Base-by-base conservation (phyloP, 805 yeast species). In the Sungouiozyma ichnusensis region DNA sequence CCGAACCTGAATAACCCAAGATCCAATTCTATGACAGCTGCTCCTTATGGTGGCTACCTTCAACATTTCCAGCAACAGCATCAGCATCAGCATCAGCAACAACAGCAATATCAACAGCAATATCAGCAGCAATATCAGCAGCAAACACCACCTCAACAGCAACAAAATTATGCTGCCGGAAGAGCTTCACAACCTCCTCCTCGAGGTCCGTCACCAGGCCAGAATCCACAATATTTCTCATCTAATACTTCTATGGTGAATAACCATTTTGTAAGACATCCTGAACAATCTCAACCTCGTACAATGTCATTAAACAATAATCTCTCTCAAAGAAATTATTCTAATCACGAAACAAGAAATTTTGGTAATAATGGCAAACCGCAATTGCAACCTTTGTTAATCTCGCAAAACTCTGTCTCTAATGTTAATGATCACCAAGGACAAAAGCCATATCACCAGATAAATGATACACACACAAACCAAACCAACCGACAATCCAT, bases 11-110 rank as follows among this genome's bases (percentile, higher is more conserved):
- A 37, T 18, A 40, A 38, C 13, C 20, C 38, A 27, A 44, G 49
- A 33, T 35, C 49, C 3, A 44, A 39, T 35, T 42, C 49, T 13
- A 16, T 46, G n/a, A 39, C 36, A 37, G 33, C 40, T 9, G 45
- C 41, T 1, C 32, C 40, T 16, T 37, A 41, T 8, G 11, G 37
- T 3, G 15, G 33, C 11, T 39, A 16, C 19, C 39, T 19, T 6
- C 33, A 24, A 20, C 16, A 16, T 17, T 16, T 20, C 19, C 33
- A 17, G 8, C 47, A 16, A 18, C 37, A 16, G 16, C 36, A 27
- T 41, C 38, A 27, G 15, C 37, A 33, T 8, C 27, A 33, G 6
- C 40, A 37, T 32, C 38, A 20, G 20, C 36, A 15, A 15, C 37
- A 39, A 27, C 37, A 39, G 35, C 36, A 31, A 18, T 42, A 34